phyloP scores from a whole-genome alignment of 495 filamentous ascomycete species.

The Neurospora sp. region DNA sequence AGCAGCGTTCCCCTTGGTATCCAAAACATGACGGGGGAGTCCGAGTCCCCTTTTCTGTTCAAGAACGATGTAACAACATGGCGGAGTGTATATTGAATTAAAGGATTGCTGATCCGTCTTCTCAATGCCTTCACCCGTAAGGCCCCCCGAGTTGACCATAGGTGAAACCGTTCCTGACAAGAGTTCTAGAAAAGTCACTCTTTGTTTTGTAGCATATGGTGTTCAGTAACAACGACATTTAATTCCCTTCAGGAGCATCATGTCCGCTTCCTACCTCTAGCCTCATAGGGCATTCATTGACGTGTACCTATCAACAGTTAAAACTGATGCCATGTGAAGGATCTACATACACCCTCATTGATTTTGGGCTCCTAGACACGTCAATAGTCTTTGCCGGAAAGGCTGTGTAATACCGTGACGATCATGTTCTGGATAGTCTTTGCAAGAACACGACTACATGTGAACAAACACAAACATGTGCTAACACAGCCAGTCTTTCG shows the following conservation, averaged over 20 bases:
- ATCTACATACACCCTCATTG: not conserved
- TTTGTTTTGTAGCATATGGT: not conserved
- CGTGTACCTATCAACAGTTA: not conserved
- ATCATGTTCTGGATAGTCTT: not conserved
- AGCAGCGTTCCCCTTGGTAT: not conserved
- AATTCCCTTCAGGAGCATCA: not conserved
- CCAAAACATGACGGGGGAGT: not conserved
- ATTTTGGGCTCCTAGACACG: not conserved
- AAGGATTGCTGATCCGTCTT: not conserved
- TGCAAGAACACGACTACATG: not conserved
- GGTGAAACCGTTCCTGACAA: not conserved
- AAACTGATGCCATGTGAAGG: not conserved
- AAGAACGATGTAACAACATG: not conserved
- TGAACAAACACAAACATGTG: not conserved
- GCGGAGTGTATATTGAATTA: not conserved
- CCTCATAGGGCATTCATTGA: not conserved
- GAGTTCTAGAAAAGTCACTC: not conserved
- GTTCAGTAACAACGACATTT: not conserved
- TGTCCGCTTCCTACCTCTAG: not conserved
- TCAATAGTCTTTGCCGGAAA: not conserved
- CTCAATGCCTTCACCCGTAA: not conserved
- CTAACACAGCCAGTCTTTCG: not conserved
- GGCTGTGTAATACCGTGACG: not conserved
- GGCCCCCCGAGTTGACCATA: not conserved
- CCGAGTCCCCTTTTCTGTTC: not conserved